Evolutionary conservation across 306 rosid species (phyloP), one percentile per base, ranked within the genome.

Genomic region (Sechiopsis laciniata): DNA sequence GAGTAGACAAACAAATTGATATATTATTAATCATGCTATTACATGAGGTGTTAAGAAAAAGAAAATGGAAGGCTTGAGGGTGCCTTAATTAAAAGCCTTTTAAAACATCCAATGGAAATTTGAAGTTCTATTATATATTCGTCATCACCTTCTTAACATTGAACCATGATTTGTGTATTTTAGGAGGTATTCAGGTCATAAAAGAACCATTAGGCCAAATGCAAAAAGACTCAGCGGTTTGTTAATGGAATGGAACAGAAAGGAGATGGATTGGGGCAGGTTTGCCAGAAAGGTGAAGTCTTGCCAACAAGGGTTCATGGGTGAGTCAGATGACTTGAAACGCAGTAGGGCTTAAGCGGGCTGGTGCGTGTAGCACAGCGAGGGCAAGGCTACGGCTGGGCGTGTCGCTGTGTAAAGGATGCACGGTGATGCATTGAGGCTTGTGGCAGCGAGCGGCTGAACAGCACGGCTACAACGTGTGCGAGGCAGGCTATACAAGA

Each of bases 131-230:
- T 45, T 20, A 59, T 55, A 15, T 72, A 3, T 9, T 16, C 64
- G 55, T 65, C 55, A n/a, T 79, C 68, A 50, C 9, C n/a, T 48
- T 75, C n/a, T 24, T 51, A 32, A 68, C 26, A 74, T 48, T 16
- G 57, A 14, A 21, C 20, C 20, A 15, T 64, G 32, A 66, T 67
- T 55, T 63, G 51, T 81, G n/a, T 6, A 42, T 65, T 48, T 65
- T 77, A 94, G 99, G 97, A 89, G 99, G 85, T 91, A 91, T 45
- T 86, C 90, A 92, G 96, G 97, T 80, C 99, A 95, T 82, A 91
- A 85, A 83, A 91, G 99, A 85, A 95, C 99, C 80, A 88, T 95
- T 51, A 88, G 97, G 82, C 99, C 99, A 35, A 95, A 95, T 86
- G 92, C 99, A 26, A 95, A 95, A 89, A 95, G 82, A 83, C 99